Percentiles rank a stretch among this genome's conserved stretches.
phyloP scores from a whole-genome alignment of 129 eudicot genomes.

The Flaveria ramosissima region DNA sequence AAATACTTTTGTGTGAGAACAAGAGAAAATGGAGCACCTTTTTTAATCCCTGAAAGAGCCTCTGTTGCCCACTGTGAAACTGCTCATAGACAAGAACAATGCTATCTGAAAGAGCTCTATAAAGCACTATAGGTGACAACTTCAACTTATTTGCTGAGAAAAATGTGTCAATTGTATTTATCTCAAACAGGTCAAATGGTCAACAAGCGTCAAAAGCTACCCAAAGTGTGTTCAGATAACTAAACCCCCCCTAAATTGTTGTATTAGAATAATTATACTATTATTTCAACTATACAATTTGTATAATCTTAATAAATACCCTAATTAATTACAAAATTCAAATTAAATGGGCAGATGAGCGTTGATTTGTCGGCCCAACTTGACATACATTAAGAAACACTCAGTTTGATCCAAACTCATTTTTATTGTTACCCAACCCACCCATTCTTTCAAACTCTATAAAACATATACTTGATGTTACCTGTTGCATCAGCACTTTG shows the following conservation, averaged over 20 bases:
- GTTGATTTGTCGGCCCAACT: neutral
- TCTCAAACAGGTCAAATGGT: neutral
- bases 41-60: slow-evolving; percentile 71
- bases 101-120: neutral
- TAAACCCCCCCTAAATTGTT: neutral
- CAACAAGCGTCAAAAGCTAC: neutral
- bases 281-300: neutral
- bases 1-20: slow-evolving; percentile 73
- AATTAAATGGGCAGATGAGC: neutral
- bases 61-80: slow-evolving; percentile 98
- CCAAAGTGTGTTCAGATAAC: slow-evolving; percentile 5
- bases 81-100: slow-evolving; percentile 37
- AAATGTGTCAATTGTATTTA: neutral
- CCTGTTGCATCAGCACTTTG: slow-evolving; percentile 69
- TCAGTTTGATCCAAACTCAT: neutral
- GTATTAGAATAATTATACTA: neutral
- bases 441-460: neutral
- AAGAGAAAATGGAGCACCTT: slow-evolving; percentile 90
- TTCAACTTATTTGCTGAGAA: neutral
- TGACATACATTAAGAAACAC: neutral
- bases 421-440: slow-evolving; percentile 1
- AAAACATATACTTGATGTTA: slow-evolving; percentile 27
- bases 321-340: neutral
- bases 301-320: neutral
- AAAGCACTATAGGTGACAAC: slow-evolving; percentile 5